Evolutionary conservation across 2,329 filamentous ascomycete genomes (phyloP).

Genomic region (Hypoxylon rubiginosum): DNA sequence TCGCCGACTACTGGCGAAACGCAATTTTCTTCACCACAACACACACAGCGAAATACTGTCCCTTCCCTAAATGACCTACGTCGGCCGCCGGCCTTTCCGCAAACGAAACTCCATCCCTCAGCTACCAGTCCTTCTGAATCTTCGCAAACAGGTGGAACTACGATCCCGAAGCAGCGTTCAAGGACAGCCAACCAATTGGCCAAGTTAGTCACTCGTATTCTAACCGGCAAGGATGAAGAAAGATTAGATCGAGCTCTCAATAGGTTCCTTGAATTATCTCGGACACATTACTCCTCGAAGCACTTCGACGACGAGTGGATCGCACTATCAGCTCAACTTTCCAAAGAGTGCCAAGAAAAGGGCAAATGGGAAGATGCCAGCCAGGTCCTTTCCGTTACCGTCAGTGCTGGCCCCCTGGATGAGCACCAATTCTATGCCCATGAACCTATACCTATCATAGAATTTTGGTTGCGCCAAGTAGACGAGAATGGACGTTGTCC

Average conservation of each 20-base stretch:
- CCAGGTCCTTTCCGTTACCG: constrained; percentile 48
- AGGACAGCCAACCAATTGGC: constrained; percentile 1
- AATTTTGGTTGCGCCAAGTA: constrained; percentile 44
- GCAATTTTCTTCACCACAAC: neutral
- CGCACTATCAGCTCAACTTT: constrained; percentile 51
- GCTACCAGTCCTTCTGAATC: neutral
- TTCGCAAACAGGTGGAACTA: neutral
- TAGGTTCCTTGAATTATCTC: constrained; percentile 36
- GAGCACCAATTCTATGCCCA: constrained; percentile 55
- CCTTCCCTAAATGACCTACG: neutral
- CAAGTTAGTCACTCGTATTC: constrained; percentile 8
- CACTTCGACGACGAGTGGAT: constrained; percentile 42
- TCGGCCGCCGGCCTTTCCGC: neutral
- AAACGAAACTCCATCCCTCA: constrained; percentile 1
- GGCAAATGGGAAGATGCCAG: constrained; percentile 52
- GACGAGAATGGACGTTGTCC: constrained; percentile 21
- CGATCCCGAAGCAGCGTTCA: neutral
- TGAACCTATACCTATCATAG: constrained; percentile 53
- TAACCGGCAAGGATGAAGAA: constrained; percentile 35
- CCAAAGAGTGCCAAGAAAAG: constrained; percentile 50
- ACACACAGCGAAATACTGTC: neutral
- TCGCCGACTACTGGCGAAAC: neutral
- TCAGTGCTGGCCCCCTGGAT: constrained; percentile 48
- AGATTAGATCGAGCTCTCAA: constrained; percentile 42
- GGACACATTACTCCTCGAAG: constrained; percentile 19